Base-by-base conservation (phyloP, 768 basidiomycete genomes). In the Gymnopilus dilepis region DNA sequence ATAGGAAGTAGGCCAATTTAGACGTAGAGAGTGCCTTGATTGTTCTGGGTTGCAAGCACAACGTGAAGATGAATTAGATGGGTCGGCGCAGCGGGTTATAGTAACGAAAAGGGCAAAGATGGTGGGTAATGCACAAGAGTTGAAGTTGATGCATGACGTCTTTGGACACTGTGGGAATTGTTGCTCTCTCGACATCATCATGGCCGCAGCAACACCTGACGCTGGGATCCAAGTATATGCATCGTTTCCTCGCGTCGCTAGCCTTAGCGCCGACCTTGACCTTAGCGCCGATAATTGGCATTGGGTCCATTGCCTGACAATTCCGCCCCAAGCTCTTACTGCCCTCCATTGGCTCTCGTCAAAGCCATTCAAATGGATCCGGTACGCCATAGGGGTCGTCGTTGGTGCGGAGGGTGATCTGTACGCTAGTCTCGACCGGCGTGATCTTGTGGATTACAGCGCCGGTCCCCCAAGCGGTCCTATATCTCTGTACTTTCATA, bases 351-450 rank as follows among this genome's bases (percentile, higher is more conserved):
- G n/a, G n/a, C n/a, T 69, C 60, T 63, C 62, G 11, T 59, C 41
- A 19, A 64, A 55, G 28, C 66, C 60, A 11, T 66, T 64, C 62
- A 66, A 67, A 64, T 67, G 66, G 66, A 65, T 69, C 31, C 62
- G 64, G 22, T 69, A 65, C 43, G 60, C 66, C 59, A 70, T 66
- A 28, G 65, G 66, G 28, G 59, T 64, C 28, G 62, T 69, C 55
- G 37, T 65, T 40, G 68, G 64, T 54, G 61, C 65, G 37, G 50
- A 66, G 31, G 67, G 69, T 40, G n/a, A 59, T 26, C 69, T 70
- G 61, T 67, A 59, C 6, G 13, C 53, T 30, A 58, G 55, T 50
- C 59, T 31, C 40, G 54, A 66, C 24, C 48, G 41, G 33, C 31
- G 40, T 34, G 31, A 45, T 33, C 13, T 54, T 45, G 60, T 69